A percentile compares a stretch with the other conserved stretches of the same genome.
phyloP scores from a whole-genome alignment of 2,329 filamentous ascomycete species.

The Talaromyces sp. region DNA sequence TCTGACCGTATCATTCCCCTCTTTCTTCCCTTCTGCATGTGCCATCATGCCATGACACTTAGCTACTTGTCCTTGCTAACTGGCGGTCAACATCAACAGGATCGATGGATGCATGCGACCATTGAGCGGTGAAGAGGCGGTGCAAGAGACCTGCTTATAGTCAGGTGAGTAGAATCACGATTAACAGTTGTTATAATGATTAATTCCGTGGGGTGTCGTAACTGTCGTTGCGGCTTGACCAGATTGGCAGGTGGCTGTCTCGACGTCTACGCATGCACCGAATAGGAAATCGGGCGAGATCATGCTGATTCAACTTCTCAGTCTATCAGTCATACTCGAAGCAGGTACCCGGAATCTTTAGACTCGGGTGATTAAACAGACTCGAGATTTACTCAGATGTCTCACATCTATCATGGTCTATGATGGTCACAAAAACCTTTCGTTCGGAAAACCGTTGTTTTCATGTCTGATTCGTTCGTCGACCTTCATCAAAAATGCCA shows the following conservation, averaged over 20 bases:
- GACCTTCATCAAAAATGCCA: not conserved
- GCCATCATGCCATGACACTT: not conserved
- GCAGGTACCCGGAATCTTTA: slow-evolving; percentile 10
- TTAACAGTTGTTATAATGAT: not conserved
- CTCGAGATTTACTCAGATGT: not conserved
- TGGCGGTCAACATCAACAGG: slow-evolving; percentile 2
- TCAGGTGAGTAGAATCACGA: not conserved
- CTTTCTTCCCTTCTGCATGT: not conserved
- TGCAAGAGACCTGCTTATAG: slow-evolving; percentile 2
- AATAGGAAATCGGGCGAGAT: not conserved
- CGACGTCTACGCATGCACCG: not conserved
- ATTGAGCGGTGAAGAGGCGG: slow-evolving; percentile 5
- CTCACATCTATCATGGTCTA: not conserved
- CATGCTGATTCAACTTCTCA: not conserved
- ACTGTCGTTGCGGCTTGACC: not conserved
- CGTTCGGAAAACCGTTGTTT: not conserved
- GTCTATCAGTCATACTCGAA: not conserved
- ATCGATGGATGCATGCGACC: not conserved
- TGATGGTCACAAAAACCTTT: not conserved
- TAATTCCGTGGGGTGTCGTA: not conserved
- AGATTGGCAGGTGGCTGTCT: too few species aligned
- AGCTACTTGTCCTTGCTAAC: not conserved
- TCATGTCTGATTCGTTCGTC: not conserved
- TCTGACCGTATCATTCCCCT: not conserved
- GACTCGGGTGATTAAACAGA: not conserved